Evolutionary conservation across 495 filamentous ascomycete species (phyloP).

Genomic region (Penicillium goetzii): DNA sequence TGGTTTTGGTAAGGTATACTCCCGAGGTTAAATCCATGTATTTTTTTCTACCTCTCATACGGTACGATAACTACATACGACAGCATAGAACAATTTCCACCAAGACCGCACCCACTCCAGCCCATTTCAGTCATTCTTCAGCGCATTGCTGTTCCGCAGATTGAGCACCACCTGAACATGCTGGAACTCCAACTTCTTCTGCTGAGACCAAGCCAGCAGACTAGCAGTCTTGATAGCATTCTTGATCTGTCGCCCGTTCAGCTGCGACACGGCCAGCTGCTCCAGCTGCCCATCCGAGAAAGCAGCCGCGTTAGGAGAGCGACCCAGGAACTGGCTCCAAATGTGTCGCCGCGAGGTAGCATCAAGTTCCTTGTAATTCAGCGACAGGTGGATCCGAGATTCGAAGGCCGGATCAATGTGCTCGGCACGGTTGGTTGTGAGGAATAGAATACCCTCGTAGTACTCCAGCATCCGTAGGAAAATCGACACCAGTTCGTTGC

Average conservation of each 20-base stretch:
- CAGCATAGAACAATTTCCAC: too few species aligned
- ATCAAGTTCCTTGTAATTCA: constrained; percentile 52
- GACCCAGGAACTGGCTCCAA: constrained; percentile 36
- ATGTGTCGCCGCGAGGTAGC: constrained; percentile 30
- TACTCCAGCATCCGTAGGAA: constrained; percentile 59
- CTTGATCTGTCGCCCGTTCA: constrained; percentile 53
- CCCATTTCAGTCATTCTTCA: not conserved
- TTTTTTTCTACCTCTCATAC: too few species aligned
- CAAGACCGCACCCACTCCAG: not conserved
- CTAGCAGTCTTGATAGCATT: constrained; percentile 53
- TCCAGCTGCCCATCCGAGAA: constrained; percentile 39
- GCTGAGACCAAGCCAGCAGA: constrained; percentile 32
- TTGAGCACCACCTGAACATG: constrained; percentile 27
- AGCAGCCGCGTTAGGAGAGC: constrained; percentile 16
- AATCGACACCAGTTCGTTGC: constrained; percentile 52
- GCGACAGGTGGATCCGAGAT: constrained; percentile 53
- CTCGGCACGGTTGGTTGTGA: constrained; percentile 58
- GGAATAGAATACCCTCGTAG: constrained; percentile 64
- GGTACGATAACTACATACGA: too few species aligned
- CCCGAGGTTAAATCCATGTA: too few species aligned
- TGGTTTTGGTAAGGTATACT: too few species aligned
- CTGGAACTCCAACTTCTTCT: constrained; percentile 18
- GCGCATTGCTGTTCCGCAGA: constrained; percentile 15
- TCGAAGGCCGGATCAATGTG: constrained; percentile 56
- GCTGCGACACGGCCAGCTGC: constrained; percentile 19